Conservation (phyloP, 495 filamentous ascomycete genomes). For the Talaromyces thailandensis region DNA sequence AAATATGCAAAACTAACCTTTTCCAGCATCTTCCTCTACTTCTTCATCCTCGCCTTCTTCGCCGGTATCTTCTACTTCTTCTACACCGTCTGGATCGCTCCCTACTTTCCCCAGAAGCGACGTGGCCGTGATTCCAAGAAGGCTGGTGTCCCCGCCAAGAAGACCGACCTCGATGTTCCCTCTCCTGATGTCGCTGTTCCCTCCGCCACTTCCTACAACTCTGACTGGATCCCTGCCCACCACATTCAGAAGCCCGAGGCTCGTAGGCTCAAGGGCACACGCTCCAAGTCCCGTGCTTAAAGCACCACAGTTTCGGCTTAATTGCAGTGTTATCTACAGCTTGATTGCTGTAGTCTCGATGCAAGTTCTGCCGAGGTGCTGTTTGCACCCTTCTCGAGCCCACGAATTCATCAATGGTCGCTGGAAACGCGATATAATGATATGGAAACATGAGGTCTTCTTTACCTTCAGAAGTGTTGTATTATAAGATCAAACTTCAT, state of each 20-base stretch:
- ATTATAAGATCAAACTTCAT: slow-evolving; percentile 2
- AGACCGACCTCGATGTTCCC: slow-evolving; percentile 52
- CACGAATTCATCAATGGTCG: background rate
- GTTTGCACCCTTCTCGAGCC: background rate
- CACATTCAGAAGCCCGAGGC: slow-evolving; percentile 84
- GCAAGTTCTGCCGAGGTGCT: background rate
- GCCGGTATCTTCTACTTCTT: slow-evolving; percentile 83
- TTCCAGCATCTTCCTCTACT: slow-evolving; percentile 81
- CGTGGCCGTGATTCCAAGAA: slow-evolving; percentile 54
- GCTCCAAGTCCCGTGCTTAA: slow-evolving; percentile 44
- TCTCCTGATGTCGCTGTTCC: slow-evolving; percentile 59
- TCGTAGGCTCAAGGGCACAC: slow-evolving; percentile 66
- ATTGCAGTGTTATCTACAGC: background rate
- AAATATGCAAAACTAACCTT: slow-evolving; percentile 16
- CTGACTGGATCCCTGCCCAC: slow-evolving; percentile 89
- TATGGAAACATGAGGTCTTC: background rate
- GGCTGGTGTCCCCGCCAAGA: slow-evolving; percentile 51
- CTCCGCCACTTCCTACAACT: slow-evolving; percentile 71
- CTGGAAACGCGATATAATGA: background rate
- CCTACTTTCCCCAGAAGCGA: slow-evolving; percentile 90
- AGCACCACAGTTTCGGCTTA: background rate
- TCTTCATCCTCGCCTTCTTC: slow-evolving; percentile 74
- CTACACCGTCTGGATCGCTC: slow-evolving; percentile 94
- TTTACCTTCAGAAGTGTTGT: slow-evolving; percentile 3
- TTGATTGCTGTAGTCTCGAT: background rate